Conservation (phyloP, 805 yeast species). For the Hanseniaspora pseudoguilliermondii region DNA sequence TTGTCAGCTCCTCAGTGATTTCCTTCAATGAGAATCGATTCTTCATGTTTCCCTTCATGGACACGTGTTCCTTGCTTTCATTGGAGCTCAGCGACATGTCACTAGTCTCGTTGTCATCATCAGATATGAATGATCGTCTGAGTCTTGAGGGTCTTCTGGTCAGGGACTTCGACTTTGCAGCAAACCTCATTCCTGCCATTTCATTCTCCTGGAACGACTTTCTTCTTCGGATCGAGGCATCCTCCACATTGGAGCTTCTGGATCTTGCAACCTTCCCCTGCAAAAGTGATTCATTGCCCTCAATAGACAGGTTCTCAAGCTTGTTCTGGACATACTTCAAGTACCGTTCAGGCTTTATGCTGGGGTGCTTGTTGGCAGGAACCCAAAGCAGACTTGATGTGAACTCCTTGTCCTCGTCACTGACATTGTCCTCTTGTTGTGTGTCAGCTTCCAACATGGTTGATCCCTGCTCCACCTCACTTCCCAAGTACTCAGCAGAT, state of each 20-base stretch:
- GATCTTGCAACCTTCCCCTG: constrained; percentile 20
- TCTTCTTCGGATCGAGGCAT: neutral
- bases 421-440: constrained; percentile 1
- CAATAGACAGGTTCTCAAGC: constrained; percentile 23
- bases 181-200: neutral
- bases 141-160: constrained; percentile 27
- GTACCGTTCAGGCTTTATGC: constrained; percentile 82
- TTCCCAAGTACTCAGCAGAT: constrained; percentile 5
- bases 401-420: constrained; percentile 19
- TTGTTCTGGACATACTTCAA: constrained; percentile 47
- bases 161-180: constrained; percentile 15
- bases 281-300: constrained; percentile 10
- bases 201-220: neutral
- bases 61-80: constrained; percentile 16
- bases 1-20: constrained; percentile 62
- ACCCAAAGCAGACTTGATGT: constrained; percentile 69
- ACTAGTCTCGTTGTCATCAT: constrained; percentile 19
- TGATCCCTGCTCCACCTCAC: neutral
- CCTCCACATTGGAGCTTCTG: constrained; percentile 16
- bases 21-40: constrained; percentile 55
- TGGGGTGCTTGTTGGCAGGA: constrained; percentile 89
- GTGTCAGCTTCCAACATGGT: neutral
- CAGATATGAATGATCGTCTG: constrained; percentile 24
- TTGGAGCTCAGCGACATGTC: constrained; percentile 26
- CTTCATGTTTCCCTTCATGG: constrained; percentile 8